Conservation (phyloP, 371 early-diverging fungal genomes). For the Rhizomucor miehei region DNA sequence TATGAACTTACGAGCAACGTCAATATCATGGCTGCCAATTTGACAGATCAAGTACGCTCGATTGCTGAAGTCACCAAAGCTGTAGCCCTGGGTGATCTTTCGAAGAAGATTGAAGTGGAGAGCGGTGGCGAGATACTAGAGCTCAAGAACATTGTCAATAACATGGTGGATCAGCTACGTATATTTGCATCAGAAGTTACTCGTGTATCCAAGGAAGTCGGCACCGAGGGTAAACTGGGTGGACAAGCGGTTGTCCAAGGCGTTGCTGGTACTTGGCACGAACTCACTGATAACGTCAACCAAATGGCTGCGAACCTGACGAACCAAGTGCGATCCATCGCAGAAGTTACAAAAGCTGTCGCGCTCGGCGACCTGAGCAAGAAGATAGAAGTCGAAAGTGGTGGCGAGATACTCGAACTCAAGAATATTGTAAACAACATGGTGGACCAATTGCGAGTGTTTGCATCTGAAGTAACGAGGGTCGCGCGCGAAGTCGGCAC, state of each 20-base stretch:
- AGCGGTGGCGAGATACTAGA: constrained; percentile 32
- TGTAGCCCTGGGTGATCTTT: constrained; percentile 48
- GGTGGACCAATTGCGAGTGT: constrained; percentile 35
- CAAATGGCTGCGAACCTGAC: constrained; percentile 37
- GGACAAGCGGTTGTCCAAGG: constrained; percentile 38
- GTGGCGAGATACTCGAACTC: constrained; percentile 32
- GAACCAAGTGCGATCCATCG: constrained; percentile 46
- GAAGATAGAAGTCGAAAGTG: constrained; percentile 21
- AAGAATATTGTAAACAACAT: constrained; percentile 35
- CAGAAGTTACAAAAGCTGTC: constrained; percentile 41
- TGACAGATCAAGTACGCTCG: constrained; percentile 51
- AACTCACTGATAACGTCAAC: constrained; percentile 47
- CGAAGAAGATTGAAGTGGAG: constrained; percentile 28
- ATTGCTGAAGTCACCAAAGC: constrained; percentile 57
- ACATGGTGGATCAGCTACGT: constrained; percentile 42
- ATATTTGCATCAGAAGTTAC: constrained; percentile 36
- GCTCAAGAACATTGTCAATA: constrained; percentile 35
- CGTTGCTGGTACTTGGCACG: constrained; percentile 50
- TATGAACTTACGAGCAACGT: constrained; percentile 57
- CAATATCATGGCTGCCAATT: constrained; percentile 40
- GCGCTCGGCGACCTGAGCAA: constrained; percentile 44
- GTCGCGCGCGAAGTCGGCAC: constrained; percentile 45
- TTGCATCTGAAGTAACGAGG: constrained; percentile 34
- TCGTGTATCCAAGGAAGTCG: constrained; percentile 38
- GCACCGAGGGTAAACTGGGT: constrained; percentile 48